Evolutionary conservation across 192 early-diverging fungal genomes (phyloP).

Genomic region (Entomortierella beljakovae): DNA sequence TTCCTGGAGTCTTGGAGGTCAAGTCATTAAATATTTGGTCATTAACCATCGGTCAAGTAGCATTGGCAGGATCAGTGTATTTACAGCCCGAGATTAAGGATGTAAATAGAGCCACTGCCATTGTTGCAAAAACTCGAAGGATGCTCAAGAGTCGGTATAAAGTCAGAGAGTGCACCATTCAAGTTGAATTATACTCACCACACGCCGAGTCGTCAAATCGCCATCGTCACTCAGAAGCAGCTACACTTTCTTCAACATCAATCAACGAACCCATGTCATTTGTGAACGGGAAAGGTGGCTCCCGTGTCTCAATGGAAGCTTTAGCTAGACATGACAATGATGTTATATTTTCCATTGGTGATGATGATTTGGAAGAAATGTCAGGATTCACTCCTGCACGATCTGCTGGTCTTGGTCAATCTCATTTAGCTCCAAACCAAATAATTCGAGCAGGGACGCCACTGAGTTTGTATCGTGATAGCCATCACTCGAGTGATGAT

Average conservation of each 20-base stretch:
- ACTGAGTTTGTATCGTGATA: constrained; percentile 29
- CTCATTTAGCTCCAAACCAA: neutral
- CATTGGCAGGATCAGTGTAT: constrained; percentile 52
- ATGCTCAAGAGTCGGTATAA: constrained; percentile 58
- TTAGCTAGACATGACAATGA: constrained; percentile 40
- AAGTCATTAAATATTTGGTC: constrained; percentile 75
- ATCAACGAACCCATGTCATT: neutral
- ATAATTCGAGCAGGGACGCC: constrained; percentile 36
- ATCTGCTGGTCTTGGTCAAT: neutral
- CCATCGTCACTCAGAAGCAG: neutral
- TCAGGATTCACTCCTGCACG: neutral
- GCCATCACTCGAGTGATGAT: constrained; percentile 11
- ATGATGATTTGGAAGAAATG: constrained; percentile 23
- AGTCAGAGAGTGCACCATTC: constrained; percentile 66
- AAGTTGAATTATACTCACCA: constrained; percentile 55
- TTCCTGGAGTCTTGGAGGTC: constrained; percentile 65
- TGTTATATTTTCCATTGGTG: constrained; percentile 47
- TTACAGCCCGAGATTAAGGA: constrained; percentile 27
- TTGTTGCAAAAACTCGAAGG: constrained; percentile 52
- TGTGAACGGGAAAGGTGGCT: neutral
- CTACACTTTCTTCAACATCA: neutral
- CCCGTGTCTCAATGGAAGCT: constrained; percentile 6
- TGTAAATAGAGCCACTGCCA: constrained; percentile 47
- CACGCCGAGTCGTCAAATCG: neutral
- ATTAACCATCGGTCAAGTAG: constrained; percentile 64